Percentiles rank a stretch among this genome's conserved stretches.
phyloP scores from a whole-genome alignment of 176 grass and related monocot species.

The Musa troglodytarum region DNA sequence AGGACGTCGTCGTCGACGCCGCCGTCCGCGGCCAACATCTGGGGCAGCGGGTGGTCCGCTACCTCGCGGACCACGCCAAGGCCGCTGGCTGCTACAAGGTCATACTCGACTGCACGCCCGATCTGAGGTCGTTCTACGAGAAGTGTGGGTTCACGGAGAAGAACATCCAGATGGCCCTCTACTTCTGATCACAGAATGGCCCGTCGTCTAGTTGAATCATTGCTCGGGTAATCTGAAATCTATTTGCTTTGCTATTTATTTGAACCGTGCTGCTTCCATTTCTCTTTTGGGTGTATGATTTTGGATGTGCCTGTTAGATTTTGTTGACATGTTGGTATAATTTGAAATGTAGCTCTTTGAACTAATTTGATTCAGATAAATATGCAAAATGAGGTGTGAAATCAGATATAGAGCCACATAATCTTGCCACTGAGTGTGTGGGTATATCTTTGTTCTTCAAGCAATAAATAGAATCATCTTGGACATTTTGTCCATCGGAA shows the following conservation, averaged over 20 bases:
- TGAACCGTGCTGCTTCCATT: not conserved
- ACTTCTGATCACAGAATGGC: conserved; percentile 56
- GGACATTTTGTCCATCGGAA: too few species aligned
- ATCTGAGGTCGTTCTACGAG: conserved; percentile 59
- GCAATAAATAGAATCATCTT: too few species aligned
- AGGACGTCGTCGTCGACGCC: conserved; percentile 76
- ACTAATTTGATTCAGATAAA: not conserved
- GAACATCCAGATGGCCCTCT: conserved; percentile 83
- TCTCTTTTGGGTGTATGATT: not conserved
- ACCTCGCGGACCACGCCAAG: conserved; percentile 60
- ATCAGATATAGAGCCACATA: too few species aligned
- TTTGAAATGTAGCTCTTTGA: too few species aligned
- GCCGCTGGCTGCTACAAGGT: conserved; percentile 75
- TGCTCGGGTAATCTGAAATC: not conserved
- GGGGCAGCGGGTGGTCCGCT: conserved; percentile 41
- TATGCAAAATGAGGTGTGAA: too few species aligned
- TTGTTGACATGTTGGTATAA: too few species aligned
- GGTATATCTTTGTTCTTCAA: too few species aligned
- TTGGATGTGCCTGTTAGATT: not conserved
- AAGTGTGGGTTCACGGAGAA: conserved; percentile 85
- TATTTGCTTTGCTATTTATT: not conserved
- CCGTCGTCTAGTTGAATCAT: not conserved
- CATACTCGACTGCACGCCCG: conserved; percentile 73
- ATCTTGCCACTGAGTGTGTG: too few species aligned
- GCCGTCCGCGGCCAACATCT: conserved; percentile 41